Percentiles rank a stretch among this genome's conserved stretches.
phyloP scores from a whole-genome alignment of 768 basidiomycete genomes.

The Pulveroboletus sp. region DNA sequence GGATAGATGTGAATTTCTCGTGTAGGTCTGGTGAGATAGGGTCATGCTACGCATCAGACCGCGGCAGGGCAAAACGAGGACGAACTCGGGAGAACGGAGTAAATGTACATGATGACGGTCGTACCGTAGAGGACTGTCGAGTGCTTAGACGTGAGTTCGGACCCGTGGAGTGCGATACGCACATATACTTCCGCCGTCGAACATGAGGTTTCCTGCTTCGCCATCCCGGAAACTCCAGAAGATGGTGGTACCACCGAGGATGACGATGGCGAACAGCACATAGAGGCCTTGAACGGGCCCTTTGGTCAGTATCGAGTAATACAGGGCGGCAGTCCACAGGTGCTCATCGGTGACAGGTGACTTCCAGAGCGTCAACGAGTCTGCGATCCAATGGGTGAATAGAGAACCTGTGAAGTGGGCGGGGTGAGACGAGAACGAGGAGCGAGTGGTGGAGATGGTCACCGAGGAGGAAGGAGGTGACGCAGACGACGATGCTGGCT shows the following conservation, averaged over 20 bases:
- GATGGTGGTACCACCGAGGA: slow-evolving; percentile 61
- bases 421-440: not conserved
- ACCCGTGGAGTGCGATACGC: slow-evolving; percentile 25
- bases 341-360: slow-evolving; percentile 80
- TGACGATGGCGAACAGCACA: slow-evolving; percentile 49
- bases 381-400: slow-evolving; percentile 92
- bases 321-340: slow-evolving; percentile 76
- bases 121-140: slow-evolving; percentile 67
- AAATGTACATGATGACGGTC: slow-evolving; percentile 66
- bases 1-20: slow-evolving; percentile 55
- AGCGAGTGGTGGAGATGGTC: slow-evolving; percentile 7
- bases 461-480: slow-evolving; percentile 81
- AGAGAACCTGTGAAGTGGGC: slow-evolving; percentile 50
- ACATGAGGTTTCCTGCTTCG: slow-evolving; percentile 82
- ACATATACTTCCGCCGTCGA: slow-evolving; percentile 88
- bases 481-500: slow-evolving; percentile 67
- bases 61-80: slow-evolving; percentile 3
- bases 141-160: not conserved
- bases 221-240: slow-evolving; percentile 77
- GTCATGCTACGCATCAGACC: slow-evolving; percentile 5
- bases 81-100: slow-evolving; percentile 79
- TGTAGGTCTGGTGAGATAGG: slow-evolving; percentile 43
- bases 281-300: slow-evolving; percentile 55
- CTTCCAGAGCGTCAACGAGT: slow-evolving; percentile 87
- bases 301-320: slow-evolving; percentile 75